Percentiles rank a stretch among this genome's conserved stretches.
Evolutionary conservation across 257 asterid species (phyloP).

Genomic region (Primulina huaijiensis): DNA sequence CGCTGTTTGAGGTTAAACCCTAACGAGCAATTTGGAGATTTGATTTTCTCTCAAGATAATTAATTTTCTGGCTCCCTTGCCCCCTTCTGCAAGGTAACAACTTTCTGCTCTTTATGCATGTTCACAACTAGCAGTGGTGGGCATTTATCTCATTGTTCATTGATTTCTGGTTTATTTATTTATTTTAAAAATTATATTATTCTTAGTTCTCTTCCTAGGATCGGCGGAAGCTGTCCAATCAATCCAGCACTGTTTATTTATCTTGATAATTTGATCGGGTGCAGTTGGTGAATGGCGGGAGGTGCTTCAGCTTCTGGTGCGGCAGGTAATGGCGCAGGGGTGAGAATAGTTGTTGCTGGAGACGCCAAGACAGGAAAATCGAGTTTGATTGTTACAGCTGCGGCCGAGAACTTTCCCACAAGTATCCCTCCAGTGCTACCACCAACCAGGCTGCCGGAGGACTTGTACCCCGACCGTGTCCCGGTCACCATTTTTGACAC

Average conservation of each 20-base stretch:
- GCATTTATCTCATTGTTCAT: not conserved
- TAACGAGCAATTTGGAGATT: not conserved
- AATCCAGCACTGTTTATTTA: not conserved
- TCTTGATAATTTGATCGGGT: not conserved
- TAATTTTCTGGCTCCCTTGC: not conserved
- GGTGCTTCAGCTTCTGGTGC: conserved; percentile 54
- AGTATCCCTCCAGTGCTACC: conserved; percentile 78
- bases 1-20: not conserved
- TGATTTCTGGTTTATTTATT: not conserved
- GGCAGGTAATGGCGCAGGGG: conserved; percentile 42
- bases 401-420: conserved; percentile 60
- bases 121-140: not conserved
- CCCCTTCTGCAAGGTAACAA: conserved; percentile 22
- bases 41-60: not conserved
- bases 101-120: not conserved
- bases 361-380: conserved; percentile 91
- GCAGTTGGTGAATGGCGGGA: conserved; percentile 57
- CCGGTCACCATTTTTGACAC: conserved; percentile 95
- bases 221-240: conserved; percentile 24
- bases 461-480: conserved; percentile 80
- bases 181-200: not conserved
- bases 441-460: conserved; percentile 89
- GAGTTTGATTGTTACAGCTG: conserved; percentile 84
- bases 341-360: conserved; percentile 94
- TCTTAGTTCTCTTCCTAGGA: not conserved